phyloP scores from a whole-genome alignment of 768 basidiomycete genomes.

The Termitomyces sp. region DNA sequence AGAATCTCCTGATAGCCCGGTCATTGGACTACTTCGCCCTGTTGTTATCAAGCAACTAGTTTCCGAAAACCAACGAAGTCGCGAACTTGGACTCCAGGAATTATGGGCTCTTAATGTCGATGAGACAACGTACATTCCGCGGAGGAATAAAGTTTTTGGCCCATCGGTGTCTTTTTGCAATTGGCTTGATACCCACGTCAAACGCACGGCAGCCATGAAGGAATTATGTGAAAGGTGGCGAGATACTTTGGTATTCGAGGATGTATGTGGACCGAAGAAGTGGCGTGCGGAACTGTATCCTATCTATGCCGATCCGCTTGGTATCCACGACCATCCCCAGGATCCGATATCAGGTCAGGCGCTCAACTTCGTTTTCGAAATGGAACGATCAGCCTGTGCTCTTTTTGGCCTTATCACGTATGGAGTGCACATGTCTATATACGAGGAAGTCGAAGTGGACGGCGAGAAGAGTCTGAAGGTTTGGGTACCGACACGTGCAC shows the following conservation, averaged over 20 bases:
- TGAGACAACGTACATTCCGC: slow-evolving; percentile 19
- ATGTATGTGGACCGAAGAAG: slow-evolving; percentile 68
- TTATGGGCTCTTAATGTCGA: slow-evolving; percentile 38
- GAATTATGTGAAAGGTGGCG: slow-evolving; percentile 77
- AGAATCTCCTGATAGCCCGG: slow-evolving; percentile 44
- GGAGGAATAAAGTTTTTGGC: slow-evolving; percentile 19
- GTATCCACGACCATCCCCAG: slow-evolving; percentile 44
- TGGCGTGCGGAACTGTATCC: slow-evolving; percentile 89
- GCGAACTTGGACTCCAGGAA: slow-evolving; percentile 24
- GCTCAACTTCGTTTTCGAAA: slow-evolving; percentile 74
- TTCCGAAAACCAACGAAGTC: slow-evolving; percentile 42
- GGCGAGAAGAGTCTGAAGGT: slow-evolving; percentile 47
- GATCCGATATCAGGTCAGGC: slow-evolving; percentile 26
- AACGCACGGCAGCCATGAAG: slow-evolving; percentile 59
- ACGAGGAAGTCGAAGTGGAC: slow-evolving; percentile 36
- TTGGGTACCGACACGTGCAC: slow-evolving; percentile 86
- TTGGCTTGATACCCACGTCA: slow-evolving; percentile 50
- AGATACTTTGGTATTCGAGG: slow-evolving; percentile 54
- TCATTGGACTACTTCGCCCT: slow-evolving; percentile 61
- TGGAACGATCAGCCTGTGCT: slow-evolving; percentile 87
- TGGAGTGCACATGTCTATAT: slow-evolving; percentile 88
- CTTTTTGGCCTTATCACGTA: slow-evolving; percentile 90
- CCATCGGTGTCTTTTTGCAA: slow-evolving; percentile 48
- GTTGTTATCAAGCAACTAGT: slow-evolving; percentile 51
- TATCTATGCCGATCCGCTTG: slow-evolving; percentile 69